Percentiles rank a stretch among this genome's conserved stretches.
phyloP scores from a whole-genome alignment of 164 flowering plant species.

The Euptelea pleiosperma region DNA sequence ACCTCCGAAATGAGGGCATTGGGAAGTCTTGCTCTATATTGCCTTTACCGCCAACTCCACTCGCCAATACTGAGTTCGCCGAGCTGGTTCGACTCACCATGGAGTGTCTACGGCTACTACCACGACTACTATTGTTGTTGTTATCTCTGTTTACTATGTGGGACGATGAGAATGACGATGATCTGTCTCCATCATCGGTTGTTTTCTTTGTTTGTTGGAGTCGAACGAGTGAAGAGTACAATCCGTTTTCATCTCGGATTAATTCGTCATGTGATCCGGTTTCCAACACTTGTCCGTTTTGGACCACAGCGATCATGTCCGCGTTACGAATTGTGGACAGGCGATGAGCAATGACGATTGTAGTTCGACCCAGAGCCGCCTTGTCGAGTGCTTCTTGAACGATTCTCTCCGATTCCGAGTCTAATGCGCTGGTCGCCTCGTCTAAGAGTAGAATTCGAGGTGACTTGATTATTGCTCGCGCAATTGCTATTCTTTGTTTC shows the following conservation, averaged over 20 bases:
- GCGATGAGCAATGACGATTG: slow-evolving; percentile 86
- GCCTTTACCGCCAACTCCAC: neutral
- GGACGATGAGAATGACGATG: neutral
- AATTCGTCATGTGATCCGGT: slow-evolving; percentile 66
- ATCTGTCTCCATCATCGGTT: neutral
- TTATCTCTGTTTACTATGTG: slow-evolving; percentile 18
- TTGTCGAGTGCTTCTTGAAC: slow-evolving; percentile 80
- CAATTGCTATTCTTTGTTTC: slow-evolving; percentile 89
- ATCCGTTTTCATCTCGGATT: slow-evolving; percentile 35
- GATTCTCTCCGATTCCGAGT: slow-evolving; percentile 75
- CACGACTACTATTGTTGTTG: slow-evolving; percentile 29
- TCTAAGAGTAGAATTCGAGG: slow-evolving; percentile 74
- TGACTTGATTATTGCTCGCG: slow-evolving; percentile 65
- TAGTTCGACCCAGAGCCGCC: slow-evolving; percentile 66
- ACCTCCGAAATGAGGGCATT: slow-evolving; percentile 58
- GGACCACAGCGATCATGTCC: slow-evolving; percentile 70
- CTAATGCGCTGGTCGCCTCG: slow-evolving; percentile 86
- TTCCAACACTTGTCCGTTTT: slow-evolving; percentile 58
- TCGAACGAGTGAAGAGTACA: slow-evolving; percentile 51
- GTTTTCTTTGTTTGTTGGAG: slow-evolving; percentile 45
- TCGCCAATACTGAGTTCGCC: slow-evolving; percentile 26
- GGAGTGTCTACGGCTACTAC: slow-evolving; percentile 35
- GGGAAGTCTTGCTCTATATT: slow-evolving; percentile 21
- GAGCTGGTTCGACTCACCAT: slow-evolving; percentile 53
- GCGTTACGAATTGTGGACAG: slow-evolving; percentile 76